phyloP scores from a whole-genome alignment of 768 basidiomycete species.

The Suillus occidentalis region DNA sequence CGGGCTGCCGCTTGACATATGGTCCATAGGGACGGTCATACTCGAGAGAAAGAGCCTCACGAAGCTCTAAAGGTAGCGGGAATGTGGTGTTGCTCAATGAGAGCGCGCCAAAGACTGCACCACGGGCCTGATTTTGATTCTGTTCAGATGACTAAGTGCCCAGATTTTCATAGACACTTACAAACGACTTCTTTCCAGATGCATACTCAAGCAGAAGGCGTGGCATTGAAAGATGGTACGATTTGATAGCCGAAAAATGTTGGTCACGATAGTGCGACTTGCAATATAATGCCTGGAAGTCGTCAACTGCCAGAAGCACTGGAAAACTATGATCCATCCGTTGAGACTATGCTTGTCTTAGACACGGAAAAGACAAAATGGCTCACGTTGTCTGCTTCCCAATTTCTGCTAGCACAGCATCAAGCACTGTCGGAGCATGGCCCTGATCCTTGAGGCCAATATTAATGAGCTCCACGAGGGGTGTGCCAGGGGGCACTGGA shows the following conservation, averaged over 20 bases:
- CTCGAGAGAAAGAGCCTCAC: conserved; percentile 55
- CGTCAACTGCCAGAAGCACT: conserved; percentile 83
- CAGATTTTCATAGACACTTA: conserved; percentile 36
- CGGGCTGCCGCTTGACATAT: conserved; percentile 54
- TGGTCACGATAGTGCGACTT: conserved; percentile 71
- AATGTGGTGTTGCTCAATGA: conserved; percentile 61
- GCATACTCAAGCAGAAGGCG: conserved; percentile 77
- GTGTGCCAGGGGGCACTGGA: conserved; percentile 46
- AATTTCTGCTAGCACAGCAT: conserved; percentile 59
- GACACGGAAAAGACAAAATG: not conserved
- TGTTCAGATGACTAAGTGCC: not conserved
- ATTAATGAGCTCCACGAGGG: conserved; percentile 54
- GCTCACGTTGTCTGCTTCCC: conserved; percentile 64
- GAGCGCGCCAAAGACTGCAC: conserved; percentile 72
- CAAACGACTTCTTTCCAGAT: conserved; percentile 66
- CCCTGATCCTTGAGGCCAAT: conserved; percentile 54
- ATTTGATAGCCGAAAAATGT: conserved; percentile 62
- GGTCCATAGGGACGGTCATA: conserved; percentile 45
- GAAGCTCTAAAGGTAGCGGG: conserved; percentile 60
- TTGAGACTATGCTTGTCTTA: not conserved
- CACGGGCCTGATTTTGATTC: conserved; percentile 48
- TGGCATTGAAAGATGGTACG: conserved; percentile 80
- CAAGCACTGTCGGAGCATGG: conserved; percentile 55
- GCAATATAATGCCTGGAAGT: conserved; percentile 80
- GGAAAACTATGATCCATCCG: conserved; percentile 51